Conservation (phyloP, 139 green algal species). For the Protoeuglena noctilucae region DNA sequence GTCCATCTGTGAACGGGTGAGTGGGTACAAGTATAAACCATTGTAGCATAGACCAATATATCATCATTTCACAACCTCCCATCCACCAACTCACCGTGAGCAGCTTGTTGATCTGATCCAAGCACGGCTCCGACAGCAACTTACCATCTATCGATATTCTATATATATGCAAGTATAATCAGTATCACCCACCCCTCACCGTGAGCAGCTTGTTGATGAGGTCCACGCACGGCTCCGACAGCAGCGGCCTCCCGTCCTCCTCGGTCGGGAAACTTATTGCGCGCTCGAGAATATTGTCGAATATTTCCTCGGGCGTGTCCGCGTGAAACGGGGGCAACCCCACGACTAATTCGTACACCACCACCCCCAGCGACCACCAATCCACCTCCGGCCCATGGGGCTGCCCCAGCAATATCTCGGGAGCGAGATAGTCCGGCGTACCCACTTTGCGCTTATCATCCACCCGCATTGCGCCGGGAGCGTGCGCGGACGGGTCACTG, state of each 20-base stretch:
- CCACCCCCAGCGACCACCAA: constrained; percentile 78
- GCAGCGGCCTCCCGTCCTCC: constrained; percentile 29
- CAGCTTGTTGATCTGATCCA: no score
- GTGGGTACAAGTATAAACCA: not conserved
- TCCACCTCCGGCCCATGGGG: constrained; percentile 64
- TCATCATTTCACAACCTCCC: no score
- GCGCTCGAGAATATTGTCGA: constrained; percentile 79
- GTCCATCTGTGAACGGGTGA: constrained; percentile 20
- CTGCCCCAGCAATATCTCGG: constrained; percentile 66
- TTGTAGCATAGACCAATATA: not conserved
- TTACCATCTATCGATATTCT: no score
- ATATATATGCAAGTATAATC: no score
- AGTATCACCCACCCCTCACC: no score
- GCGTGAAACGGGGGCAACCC: constrained; percentile 75
- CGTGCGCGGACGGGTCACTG: no score
- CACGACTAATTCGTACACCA: constrained; percentile 74
- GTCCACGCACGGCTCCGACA: constrained; percentile 56
- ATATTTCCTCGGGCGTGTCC: constrained; percentile 71
- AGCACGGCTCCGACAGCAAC: not conserved
- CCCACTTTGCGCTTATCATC: constrained; percentile 26
- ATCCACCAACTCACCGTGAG: no score
- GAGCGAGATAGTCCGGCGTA: constrained; percentile 89
- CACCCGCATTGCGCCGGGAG: no score
- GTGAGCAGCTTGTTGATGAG: constrained; percentile 62
- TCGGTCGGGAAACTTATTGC: constrained; percentile 19